A percentile compares a stretch with the other conserved stretches of the same genome.
Evolutionary conservation across 179 eudicot species (phyloP).

Genomic region (Spergularia azorica): DNA sequence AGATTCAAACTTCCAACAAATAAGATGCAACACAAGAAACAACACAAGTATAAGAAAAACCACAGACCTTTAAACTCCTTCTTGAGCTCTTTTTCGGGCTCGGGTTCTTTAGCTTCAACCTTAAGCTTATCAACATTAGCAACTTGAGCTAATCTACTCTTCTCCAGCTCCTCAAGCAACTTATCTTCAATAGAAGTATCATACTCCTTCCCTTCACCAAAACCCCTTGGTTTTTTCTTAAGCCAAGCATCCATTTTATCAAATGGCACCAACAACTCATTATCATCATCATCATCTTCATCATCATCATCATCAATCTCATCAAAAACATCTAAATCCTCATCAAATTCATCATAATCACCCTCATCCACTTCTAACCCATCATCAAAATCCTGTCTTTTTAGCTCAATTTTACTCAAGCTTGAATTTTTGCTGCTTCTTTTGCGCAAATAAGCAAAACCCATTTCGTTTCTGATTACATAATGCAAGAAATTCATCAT

Average conservation of each 20-base stretch:
- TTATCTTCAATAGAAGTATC: constrained; percentile 90
- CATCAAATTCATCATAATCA: constrained; percentile 48
- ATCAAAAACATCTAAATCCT: constrained; percentile 27
- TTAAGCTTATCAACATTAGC: constrained; percentile 72
- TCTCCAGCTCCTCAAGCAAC: constrained; percentile 71
- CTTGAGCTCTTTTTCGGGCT: constrained; percentile 33
- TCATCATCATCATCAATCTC: not conserved
- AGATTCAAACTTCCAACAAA: not conserved
- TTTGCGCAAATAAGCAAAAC: constrained; percentile 43
- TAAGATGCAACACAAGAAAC: not conserved
- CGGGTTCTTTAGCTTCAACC: constrained; percentile 29
- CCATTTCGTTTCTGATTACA: constrained; percentile 35
- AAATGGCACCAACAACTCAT: constrained; percentile 25
- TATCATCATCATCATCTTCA: constrained; percentile 18
- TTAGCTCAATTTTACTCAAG: constrained; percentile 19
- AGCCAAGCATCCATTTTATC: constrained; percentile 57
- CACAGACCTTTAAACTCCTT: constrained; percentile 41
- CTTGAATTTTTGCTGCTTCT: constrained; percentile 31
- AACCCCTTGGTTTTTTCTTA: constrained; percentile 68
- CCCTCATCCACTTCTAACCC: constrained; percentile 31
- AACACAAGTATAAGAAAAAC: not conserved
- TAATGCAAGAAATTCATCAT: constrained; percentile 18
- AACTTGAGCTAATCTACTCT: constrained; percentile 68
- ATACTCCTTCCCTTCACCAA: constrained; percentile 85
- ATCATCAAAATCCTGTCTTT: constrained; percentile 38